phyloP scores from a whole-genome alignment of 2,329 filamentous ascomycete genomes.

The Cryphonectria naterciae region DNA sequence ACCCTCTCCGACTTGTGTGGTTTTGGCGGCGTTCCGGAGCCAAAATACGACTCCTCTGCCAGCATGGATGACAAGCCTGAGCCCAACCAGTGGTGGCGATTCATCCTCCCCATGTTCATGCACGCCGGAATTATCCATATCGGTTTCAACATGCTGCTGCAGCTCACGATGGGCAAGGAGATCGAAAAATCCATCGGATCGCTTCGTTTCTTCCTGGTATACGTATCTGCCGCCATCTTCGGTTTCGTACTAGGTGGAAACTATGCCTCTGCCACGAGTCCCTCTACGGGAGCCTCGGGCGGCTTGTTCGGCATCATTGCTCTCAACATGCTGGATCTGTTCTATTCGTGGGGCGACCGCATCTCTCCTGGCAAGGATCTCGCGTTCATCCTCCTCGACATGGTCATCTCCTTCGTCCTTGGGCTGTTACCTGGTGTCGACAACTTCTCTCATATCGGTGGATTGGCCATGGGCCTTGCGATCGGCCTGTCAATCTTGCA shows the following conservation, averaged over 20 bases:
- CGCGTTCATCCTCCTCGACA: conserved; percentile 83
- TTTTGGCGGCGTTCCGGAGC: conserved; percentile 75
- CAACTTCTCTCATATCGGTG: conserved; percentile 97
- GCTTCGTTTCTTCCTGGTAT: conserved; percentile 86
- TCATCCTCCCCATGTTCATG: conserved; percentile 94
- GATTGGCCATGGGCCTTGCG: conserved; percentile 88
- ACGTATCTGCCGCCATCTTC: conserved; percentile 90
- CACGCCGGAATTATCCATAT: conserved; percentile 95
- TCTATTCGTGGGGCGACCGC: conserved; percentile 90
- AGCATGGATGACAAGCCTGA: conserved; percentile 55
- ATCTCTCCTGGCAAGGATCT: conserved; percentile 78
- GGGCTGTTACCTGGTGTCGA: conserved; percentile 90
- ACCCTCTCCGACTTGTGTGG: conserved; percentile 81
- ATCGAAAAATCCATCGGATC: conserved; percentile 91
- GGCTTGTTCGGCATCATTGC: conserved; percentile 91
- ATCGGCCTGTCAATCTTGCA: conserved; percentile 87
- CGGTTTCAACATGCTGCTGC: conserved; percentile 90
- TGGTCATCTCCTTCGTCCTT: conserved; percentile 87
- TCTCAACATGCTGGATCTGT: conserved; percentile 81
- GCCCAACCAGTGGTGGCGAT: conserved; percentile 96
- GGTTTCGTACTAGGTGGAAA: conserved; percentile 95
- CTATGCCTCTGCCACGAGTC: conserved; percentile 79
- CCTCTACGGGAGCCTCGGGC: conserved; percentile 88
- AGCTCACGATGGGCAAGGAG: conserved; percentile 86
- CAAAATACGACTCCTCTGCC: conserved; percentile 54